Evolutionary conservation across 495 filamentous ascomycete species (phyloP).

Genomic region (Aspergillus nidulans): DNA sequence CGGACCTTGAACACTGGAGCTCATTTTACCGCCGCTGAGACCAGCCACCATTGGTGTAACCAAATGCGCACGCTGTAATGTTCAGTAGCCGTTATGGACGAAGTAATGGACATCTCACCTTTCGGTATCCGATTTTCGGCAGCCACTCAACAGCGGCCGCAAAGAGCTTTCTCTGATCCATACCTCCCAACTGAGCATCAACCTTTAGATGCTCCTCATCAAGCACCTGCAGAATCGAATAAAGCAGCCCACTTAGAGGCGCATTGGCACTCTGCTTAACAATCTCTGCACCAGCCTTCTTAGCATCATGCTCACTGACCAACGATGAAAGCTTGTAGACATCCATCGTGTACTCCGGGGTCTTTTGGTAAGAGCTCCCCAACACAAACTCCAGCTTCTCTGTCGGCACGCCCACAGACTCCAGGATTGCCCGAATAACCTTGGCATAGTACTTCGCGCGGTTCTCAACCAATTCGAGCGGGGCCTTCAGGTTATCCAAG

Average conservation of each 20-base stretch:
- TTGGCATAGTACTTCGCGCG: slow-evolving; percentile 69
- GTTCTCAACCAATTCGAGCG: slow-evolving; percentile 76
- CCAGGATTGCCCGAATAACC: slow-evolving; percentile 60
- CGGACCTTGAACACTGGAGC: slow-evolving; percentile 45
- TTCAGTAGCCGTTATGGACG: neutral
- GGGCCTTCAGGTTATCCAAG: slow-evolving; percentile 43
- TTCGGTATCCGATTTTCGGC: slow-evolving; percentile 42
- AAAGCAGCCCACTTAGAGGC: slow-evolving; percentile 73
- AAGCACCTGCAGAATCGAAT: slow-evolving; percentile 73
- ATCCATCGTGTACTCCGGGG: slow-evolving; percentile 38
- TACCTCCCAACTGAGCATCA: slow-evolving; percentile 66
- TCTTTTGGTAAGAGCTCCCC: slow-evolving; percentile 74
- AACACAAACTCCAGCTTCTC: slow-evolving; percentile 79
- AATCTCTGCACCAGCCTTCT: slow-evolving; percentile 85
- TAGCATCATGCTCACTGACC: slow-evolving; percentile 51
- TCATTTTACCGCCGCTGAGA: slow-evolving; percentile 79
- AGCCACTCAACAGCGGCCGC: slow-evolving; percentile 60
- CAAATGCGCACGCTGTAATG: slow-evolving; percentile 64
- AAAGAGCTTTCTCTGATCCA: slow-evolving; percentile 89
- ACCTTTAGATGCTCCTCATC: slow-evolving; percentile 88
- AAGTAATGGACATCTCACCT: slow-evolving; percentile 26
- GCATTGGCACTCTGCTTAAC: slow-evolving; percentile 84
- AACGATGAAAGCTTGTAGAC: slow-evolving; percentile 38
- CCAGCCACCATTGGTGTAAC: slow-evolving; percentile 92
- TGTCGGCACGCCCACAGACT: slow-evolving; percentile 63